These are phyloP conservation scores for Tillandsia leiboldiana DNA, from an alignment of 176 grass and related monocot species.

Conservation along the genomic window DNA sequence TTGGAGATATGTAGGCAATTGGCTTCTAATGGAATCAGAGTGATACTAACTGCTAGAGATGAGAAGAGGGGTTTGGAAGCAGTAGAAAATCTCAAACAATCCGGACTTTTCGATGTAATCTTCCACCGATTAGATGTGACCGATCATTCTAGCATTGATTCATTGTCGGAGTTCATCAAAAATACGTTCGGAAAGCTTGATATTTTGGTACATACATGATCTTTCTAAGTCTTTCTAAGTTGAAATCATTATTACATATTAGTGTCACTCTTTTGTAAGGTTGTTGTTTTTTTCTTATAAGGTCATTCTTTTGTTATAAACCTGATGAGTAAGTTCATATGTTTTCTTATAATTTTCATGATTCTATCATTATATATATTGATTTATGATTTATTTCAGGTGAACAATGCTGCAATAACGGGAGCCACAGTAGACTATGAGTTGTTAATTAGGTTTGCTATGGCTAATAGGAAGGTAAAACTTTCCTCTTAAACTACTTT, in stretches of 20 bases:
- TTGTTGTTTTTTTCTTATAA: neutral
- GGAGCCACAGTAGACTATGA: slow-evolving; percentile 22
- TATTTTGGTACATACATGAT: slow-evolving; percentile 38
- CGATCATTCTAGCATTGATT: too few relatives aligned
- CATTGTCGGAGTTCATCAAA: neutral
- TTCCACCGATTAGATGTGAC: too few relatives aligned
- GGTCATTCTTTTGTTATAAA: too few relatives aligned
- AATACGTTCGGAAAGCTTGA: slow-evolving; percentile 52
- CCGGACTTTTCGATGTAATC: too few relatives aligned
- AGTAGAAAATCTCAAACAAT: too few relatives aligned
- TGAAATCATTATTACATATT: neutral
- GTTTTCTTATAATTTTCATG: neutral
- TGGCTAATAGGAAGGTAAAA: neutral
- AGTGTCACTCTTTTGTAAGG: neutral
- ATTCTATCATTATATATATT: neutral
- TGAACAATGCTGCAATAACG: neutral
- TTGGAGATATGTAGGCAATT: too few relatives aligned
- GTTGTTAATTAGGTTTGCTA: neutral
- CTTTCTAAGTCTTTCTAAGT: too few relatives aligned
- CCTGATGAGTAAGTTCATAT: neutral
- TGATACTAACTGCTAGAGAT: too few relatives aligned
- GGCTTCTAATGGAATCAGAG: too few relatives aligned
- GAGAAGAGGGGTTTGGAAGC: too few relatives aligned
- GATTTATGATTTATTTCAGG: slow-evolving; percentile 4
- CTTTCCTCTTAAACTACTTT: neutral